Conservation (phyloP, 1,284 basidiomycete species). For the Austropuccinia psidii region DNA sequence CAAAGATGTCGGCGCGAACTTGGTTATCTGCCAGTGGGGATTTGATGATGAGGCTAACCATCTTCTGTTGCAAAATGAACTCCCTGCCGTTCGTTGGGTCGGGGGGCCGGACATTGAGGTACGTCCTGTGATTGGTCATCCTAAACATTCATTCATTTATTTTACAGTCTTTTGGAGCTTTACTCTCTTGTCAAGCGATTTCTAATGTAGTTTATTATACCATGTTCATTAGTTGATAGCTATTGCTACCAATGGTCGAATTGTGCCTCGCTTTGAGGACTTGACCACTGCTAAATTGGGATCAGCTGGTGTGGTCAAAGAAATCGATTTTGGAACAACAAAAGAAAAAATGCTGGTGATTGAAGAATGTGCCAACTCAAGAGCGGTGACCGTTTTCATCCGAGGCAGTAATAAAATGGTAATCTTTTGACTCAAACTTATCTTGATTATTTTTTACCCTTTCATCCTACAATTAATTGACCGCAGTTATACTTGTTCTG, state of each 20-base stretch:
- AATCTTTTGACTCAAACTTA: conserved; percentile 38
- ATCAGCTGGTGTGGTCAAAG: conserved; percentile 81
- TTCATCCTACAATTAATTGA: not conserved
- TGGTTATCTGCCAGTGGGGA: conserved; percentile 99
- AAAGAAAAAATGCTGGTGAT: conserved; percentile 98
- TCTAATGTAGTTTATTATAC: not conserved
- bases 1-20: conserved; percentile 94
- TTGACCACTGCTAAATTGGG: conserved; percentile 85
- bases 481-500: too few species aligned
- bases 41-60: conserved; percentile 99
- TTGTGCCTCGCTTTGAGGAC: conserved; percentile 96
- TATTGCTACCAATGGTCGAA: conserved; percentile 95
- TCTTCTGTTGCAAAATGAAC: conserved; percentile 89
- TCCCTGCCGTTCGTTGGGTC: conserved; percentile 98
- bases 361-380: conserved; percentile 93
- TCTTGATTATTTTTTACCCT: conserved; percentile 19
- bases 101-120: conserved; percentile 98
- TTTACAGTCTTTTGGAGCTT: not conserved
- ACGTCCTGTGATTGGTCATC: conserved; percentile 39
- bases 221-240: conserved; percentile 68
- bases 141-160: conserved; percentile 15
- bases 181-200: not conserved
- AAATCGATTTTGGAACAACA: conserved; percentile 92
- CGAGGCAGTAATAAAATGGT: conserved; percentile 99
- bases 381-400: conserved; percentile 95